Evolutionary conservation across 2,329 filamentous ascomycete species (phyloP), one percentile per base, ranked within the genome.

Genomic region (Cadophora luteo-olivacea): DNA sequence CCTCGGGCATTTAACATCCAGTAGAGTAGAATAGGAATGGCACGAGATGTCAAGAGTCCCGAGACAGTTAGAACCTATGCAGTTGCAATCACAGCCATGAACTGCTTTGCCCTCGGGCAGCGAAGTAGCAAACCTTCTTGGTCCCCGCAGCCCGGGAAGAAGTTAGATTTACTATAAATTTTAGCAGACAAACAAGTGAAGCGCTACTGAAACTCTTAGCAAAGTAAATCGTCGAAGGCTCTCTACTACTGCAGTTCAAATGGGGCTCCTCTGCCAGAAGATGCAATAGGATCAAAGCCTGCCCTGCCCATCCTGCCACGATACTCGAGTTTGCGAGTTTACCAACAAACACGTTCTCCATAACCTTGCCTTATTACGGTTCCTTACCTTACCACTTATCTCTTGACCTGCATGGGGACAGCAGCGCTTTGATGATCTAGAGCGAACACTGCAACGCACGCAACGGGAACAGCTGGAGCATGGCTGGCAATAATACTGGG

Each of bases 251-350:
- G 58, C 58, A 61, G 19, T 29, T 48, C 58, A 25, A 32, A 25
- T 61, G 38, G 36, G 58, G 45, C 16, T 48, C 36, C 36, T 25
- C 22, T 61, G 22, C 38, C 58, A 29, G 25, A 12, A 61, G 22
- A 48, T 61, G 38, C 58, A 61, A 22, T 61, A 61, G 58, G 58
- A 61, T 45, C 58, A 25, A 45, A 61, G 36, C 58, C 58, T 61
- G 24, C 25, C 51, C 51, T 32, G 24, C 19, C 19, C 36, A 48
- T 29, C 22, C 38, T 55, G 51, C 51, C 36, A 9, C 58, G 14
- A 45, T 49, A 49, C 45, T 49, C 45, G 45, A 49, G 2, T 22
- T 22, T 49, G 2, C 45, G 45, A 22, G 19, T 49, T 49, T 38
- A 9, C 36, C 36, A 38, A 38, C n/a, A n/a, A 48, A 48, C 58